Conservation (phyloP, 768 basidiomycete genomes). For the Termitomyces titanicus region DNA sequence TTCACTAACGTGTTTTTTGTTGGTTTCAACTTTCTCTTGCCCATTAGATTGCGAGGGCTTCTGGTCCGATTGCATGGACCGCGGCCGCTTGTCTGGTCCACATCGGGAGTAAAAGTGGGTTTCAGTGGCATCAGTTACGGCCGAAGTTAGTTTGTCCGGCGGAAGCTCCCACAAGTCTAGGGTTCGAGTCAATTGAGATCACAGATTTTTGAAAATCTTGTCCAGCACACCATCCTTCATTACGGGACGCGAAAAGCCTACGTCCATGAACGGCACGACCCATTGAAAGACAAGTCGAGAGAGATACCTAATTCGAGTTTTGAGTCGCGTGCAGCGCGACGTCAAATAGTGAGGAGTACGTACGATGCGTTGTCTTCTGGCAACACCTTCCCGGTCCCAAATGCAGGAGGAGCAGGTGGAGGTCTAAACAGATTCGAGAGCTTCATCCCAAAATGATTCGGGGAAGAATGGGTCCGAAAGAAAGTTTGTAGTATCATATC, state of each 20-base stretch:
- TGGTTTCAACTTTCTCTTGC: conserved; percentile 7
- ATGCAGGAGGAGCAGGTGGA: conserved; percentile 45
- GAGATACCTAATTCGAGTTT: conserved; percentile 28
- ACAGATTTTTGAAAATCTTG: background rate
- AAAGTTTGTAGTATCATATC: no score
- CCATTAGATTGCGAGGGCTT: background rate
- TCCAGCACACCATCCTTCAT: conserved; percentile 46
- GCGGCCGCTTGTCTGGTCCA: conserved; percentile 43
- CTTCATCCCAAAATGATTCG: conserved; percentile 21
- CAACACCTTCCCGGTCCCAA: conserved; percentile 41
- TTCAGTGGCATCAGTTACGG: conserved; percentile 40
- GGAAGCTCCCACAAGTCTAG: conserved; percentile 56
- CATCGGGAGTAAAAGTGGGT: conserved; percentile 46
- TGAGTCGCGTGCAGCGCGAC: background rate
- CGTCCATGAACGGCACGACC: conserved; percentile 49
- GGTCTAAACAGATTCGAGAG: conserved; percentile 36
- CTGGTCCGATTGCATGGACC: conserved; percentile 20
- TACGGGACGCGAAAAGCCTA: conserved; percentile 56
- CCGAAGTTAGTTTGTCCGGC: conserved; percentile 28
- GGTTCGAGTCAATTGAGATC: background rate
- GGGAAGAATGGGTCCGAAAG: no score
- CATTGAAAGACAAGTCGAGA: conserved; percentile 50
- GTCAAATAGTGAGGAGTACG: conserved; percentile 6
- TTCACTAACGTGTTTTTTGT: background rate
- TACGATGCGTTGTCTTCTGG: conserved; percentile 40